Conservation (phyloP, 257 asterid species). For the Petunia axillaris region DNA sequence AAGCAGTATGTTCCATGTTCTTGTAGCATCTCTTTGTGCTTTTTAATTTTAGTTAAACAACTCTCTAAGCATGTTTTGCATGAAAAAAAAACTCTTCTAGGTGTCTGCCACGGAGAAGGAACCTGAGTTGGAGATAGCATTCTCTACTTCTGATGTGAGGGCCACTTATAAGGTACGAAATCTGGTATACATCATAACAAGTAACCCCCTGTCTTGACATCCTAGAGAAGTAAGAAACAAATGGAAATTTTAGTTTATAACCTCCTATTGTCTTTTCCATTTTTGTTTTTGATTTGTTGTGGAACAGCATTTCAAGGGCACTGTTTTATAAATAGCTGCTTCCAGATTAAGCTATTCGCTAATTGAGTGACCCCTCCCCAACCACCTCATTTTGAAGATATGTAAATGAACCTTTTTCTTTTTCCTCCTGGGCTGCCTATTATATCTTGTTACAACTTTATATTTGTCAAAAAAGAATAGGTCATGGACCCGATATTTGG, state of each 20-base stretch:
- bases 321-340: background rate
- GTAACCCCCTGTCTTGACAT: background rate
- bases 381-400: background rate
- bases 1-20: slow-evolving; percentile 20
- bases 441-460: background rate
- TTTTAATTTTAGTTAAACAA: background rate
- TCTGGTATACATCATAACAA: slow-evolving; percentile 23
- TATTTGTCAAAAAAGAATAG: background rate
- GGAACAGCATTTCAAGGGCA: background rate
- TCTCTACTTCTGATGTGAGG: slow-evolving; percentile 66
- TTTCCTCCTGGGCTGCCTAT: background rate
- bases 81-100: slow-evolving; percentile 39
- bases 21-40: slow-evolving; percentile 18
- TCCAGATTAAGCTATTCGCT: background rate
- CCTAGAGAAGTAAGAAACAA: background rate
- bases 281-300: background rate
- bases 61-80: slow-evolving; percentile 17
- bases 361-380: background rate
- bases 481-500: background rate
- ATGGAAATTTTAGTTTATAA: slow-evolving; percentile 1
- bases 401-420: background rate
- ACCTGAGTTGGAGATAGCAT: slow-evolving; percentile 47
- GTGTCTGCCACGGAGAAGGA: slow-evolving; percentile 50
- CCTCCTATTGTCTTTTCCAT: background rate
- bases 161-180: slow-evolving; percentile 65